phyloP scores from a whole-genome alignment of 176 grass and related monocot species.

The Echinochloa phyllopogon region DNA sequence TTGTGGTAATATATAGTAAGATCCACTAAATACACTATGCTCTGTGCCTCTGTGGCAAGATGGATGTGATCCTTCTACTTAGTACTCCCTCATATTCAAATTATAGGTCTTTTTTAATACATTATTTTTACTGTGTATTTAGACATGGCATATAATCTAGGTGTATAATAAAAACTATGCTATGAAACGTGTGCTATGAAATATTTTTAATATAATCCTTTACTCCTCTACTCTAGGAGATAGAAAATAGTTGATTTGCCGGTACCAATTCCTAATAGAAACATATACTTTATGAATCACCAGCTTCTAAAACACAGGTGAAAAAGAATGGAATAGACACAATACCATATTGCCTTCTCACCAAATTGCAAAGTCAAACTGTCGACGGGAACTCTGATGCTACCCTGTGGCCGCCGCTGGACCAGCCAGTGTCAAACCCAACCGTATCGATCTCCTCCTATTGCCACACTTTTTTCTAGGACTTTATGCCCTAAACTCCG shows the following conservation, averaged over 20 bases:
- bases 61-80: too few species aligned
- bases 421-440: slow-evolving; percentile 34
- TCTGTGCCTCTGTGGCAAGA: too few species aligned
- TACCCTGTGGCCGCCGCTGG: background rate
- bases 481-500: slow-evolving; percentile 43
- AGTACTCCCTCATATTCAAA: too few species aligned
- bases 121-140: too few species aligned
- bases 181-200: background rate
- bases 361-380: slow-evolving; percentile 56
- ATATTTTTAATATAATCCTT: background rate
- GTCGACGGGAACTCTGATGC: slow-evolving; percentile 27
- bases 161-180: too few species aligned
- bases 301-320: too few species aligned
- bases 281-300: background rate
- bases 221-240: too few species aligned
- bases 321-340: background rate
- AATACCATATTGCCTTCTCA: slow-evolving; percentile 4
- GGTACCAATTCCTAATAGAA: background rate
- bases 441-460: background rate
- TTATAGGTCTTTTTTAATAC: too few species aligned
- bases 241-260: too few species aligned
- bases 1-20: too few species aligned
- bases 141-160: too few species aligned
- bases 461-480: slow-evolving; percentile 36
- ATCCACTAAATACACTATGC: too few species aligned